Conservation (phyloP, 2,329 filamentous ascomycete species). For the Exophiala bonariae region DNA sequence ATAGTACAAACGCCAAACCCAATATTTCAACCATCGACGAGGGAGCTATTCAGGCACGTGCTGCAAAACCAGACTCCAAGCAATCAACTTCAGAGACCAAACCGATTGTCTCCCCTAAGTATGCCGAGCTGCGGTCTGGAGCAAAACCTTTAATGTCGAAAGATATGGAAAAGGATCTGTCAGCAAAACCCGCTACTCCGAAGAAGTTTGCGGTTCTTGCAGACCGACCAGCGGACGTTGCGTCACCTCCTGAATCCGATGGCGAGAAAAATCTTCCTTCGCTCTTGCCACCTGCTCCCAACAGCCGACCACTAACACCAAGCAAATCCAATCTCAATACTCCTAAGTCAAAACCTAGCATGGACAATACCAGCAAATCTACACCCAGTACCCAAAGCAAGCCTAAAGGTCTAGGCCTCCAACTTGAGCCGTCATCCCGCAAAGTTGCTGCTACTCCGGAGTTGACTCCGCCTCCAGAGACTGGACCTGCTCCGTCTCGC, state of each 20-base stretch:
- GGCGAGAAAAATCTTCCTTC: constrained; percentile 1
- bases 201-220: constrained; percentile 21
- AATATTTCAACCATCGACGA: not conserved
- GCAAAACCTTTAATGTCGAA: not conserved
- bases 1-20: too few relatives aligned
- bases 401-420: constrained; percentile 22
- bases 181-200: constrained; percentile 17
- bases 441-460: constrained; percentile 13
- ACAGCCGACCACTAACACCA: constrained; percentile 20
- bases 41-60: not conserved
- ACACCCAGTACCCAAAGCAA: constrained; percentile 7
- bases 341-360: constrained; percentile 12
- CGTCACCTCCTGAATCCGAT: constrained; percentile 14
- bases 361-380: constrained; percentile 8
- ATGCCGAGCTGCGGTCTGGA: constrained; percentile 28
- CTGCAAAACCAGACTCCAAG: not conserved
- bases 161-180: constrained; percentile 1
- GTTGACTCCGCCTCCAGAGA: constrained; percentile 27
- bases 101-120: constrained; percentile 30
- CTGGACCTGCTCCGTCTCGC: not conserved
- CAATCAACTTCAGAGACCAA: constrained; percentile 21
- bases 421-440: constrained; percentile 17
- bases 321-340: constrained; percentile 25
- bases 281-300: constrained; percentile 1
- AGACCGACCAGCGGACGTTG: constrained; percentile 11